Base-by-base conservation (phyloP, 352 stramenopile species). In the Blastocystis hominis region DNA sequence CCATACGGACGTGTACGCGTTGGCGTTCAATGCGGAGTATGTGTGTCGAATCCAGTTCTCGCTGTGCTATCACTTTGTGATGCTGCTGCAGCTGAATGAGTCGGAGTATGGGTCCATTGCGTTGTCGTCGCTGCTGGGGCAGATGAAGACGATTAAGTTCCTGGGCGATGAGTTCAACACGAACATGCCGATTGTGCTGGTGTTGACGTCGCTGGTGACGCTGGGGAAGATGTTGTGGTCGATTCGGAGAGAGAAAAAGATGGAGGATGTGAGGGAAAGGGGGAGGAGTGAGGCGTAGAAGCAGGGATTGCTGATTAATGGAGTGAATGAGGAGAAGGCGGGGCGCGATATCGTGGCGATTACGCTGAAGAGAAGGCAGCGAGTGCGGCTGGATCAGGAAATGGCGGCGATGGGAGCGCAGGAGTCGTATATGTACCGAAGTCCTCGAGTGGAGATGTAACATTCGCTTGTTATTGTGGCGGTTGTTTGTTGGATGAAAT, bases 111-210 rank as follows among this genome's bases (percentile, higher is more conserved):
- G 77, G 24, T 87, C 62, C 1, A 87, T 87, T 40, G 54, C 66
- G 2, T 15, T 87, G 53, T 87, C 66, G 34, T 72, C 62, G 3
- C 3, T 87, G 20, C 62, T 87, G 40, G 77, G 77, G 13, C 56
- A 87, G 55, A 87, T 87, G 77, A 55, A 87, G 36, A 87, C 77
- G 2, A 56, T 87, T 24, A 69, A 69, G 34, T 87, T 87, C n/a
- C 46, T 87, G 30, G 77, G 77, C 2, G 59, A 59, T n/a, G 66
- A 75, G 38, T 87, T 87, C 61, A 87, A 87, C 55, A 64, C 53
- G 1, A 75, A 87, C 50, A 69, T 87, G 66, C 77, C 77, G 10
- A 46, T 44, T 13, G 55, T 87, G 24, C 30, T 87, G 30, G 68
- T 87, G 3, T 46, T 87, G 44, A 44, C 70, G 30, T 87, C 77